Percentiles rank a stretch among this genome's conserved stretches.
phyloP scores from a whole-genome alignment of 305 asterid species.

The Fraxinus nigra region DNA sequence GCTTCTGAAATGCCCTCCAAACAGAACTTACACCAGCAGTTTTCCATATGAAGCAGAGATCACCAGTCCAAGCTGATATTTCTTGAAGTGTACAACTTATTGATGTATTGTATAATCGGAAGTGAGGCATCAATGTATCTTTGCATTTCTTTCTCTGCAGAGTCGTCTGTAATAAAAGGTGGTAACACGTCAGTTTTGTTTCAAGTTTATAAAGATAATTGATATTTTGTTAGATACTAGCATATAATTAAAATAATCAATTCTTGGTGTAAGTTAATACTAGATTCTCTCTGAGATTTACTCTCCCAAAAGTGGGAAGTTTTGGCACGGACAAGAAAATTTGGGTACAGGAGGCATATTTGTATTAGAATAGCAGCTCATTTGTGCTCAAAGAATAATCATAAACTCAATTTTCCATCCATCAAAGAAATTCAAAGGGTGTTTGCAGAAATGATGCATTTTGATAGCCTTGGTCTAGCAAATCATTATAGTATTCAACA shows the following conservation, averaged over 20 bases:
- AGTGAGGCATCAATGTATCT: constrained; percentile 71
- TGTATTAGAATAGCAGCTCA: neutral
- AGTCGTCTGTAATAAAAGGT: constrained; percentile 39
- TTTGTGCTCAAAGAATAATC: neutral
- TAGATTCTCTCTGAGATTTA: neutral
- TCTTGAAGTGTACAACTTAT: constrained; percentile 57
- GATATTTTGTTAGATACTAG: neutral
- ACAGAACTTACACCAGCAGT: neutral
- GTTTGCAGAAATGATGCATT: too few species aligned
- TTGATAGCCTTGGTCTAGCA: neutral
- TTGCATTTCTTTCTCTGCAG: constrained; percentile 68
- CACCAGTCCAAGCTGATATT: constrained; percentile 77
- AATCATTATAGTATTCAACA: neutral
- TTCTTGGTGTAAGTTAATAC: neutral
- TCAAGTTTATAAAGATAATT: neutral
- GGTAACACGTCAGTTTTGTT: neutral
- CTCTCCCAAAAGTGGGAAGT: neutral
- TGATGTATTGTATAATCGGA: constrained; percentile 70
- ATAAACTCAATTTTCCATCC: neutral
- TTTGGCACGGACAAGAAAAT: neutral
- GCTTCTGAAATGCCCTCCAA: neutral
- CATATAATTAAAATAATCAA: neutral
- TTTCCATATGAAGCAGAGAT: constrained; percentile 17
- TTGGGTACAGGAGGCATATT: too few species aligned
- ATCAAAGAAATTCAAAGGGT: neutral